These are phyloP conservation scores for Aspergillus sp. DNA, from an alignment of 2,329 filamentous ascomycete species.

Conservation along the genomic window DNA sequence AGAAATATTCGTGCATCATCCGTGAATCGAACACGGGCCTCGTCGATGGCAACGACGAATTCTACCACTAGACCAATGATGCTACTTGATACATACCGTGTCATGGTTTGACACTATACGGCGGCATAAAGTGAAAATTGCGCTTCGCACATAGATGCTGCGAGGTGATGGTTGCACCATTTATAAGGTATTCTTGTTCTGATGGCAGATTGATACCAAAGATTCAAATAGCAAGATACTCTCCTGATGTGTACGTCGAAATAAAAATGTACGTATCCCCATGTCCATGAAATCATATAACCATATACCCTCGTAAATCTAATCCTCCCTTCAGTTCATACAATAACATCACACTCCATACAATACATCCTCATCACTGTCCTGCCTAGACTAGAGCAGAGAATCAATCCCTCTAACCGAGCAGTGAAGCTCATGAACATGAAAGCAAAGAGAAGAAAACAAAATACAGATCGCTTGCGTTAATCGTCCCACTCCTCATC, in stretches of 20 bases:
- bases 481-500: conserved; percentile 95
- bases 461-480: not conserved
- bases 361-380: not conserved
- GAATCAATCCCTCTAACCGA: not conserved
- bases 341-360: not conserved
- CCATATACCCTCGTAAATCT: not conserved
- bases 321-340: not conserved
- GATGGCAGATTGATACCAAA: too few relatives aligned
- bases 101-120: not conserved
- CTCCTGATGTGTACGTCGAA: too few relatives aligned
- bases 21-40: conserved; percentile 54
- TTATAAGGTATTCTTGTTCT: too few relatives aligned
- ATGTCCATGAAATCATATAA: not conserved
- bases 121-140: too few relatives aligned
- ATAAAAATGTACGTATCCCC: too few relatives aligned
- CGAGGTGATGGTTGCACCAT: too few relatives aligned
- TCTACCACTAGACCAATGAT: conserved; percentile 53
- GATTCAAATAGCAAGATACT: too few relatives aligned
- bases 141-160: too few relatives aligned
- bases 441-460: not conserved
- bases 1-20: conserved; percentile 37
- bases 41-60: conserved; percentile 53
- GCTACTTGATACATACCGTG: conserved; percentile 26
- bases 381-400: not conserved
- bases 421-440: not conserved